Base-by-base conservation (phyloP, 2,329 filamentous ascomycete species). In the Aureobasidium sp. region DNA sequence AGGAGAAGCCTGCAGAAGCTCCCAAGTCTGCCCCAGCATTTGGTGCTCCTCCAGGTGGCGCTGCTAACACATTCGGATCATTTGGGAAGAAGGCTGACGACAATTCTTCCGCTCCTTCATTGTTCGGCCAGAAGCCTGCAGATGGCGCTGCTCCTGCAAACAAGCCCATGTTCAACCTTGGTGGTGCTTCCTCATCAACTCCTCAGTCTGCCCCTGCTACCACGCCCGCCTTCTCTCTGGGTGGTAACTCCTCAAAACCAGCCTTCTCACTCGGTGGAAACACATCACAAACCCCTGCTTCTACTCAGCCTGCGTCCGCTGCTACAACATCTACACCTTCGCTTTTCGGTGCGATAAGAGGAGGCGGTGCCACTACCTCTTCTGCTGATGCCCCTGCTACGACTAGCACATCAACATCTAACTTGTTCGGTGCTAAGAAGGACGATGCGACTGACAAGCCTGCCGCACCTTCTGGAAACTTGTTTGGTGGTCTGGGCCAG, bases 161-260 rank as follows among this genome's bases (percentile, higher is more conserved):
- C 39, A 58, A 60, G 46, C 34, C 48, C 20, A 41, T 36, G 34
- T 58, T 58, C 55, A 57, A 36, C n/a, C 53, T 57, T 12, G 53
- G 53, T 26, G 55, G 55, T 47, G 55, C 55, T 48, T 4, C 53
- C n/a, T 47, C 41, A n/a, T 58, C 55, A 39, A 47, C 32, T 32
- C 42, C 32, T 34, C 50, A 53, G 23, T 37, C 60, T 42, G 41
- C 59, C 5, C 59, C 59, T 29, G 36, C 47, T 15, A 26, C n/a
- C 34, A 17, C n/a, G 26, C 17, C 48, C n/a, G 39, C 39, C 15
- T 61, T 61, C 41, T 34, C 46, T 36, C 29, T 61, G 34, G 57
- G 57, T 36, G 57, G 57, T 37, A 52, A 36, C 39, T 39, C 41
- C 15, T 53, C 50, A 17, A 76, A 75, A 66, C 72, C 74, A 13